Evolutionary conservation across 2,329 filamentous ascomycete species (phyloP).

Genomic region (Zopfia rhizophila): DNA sequence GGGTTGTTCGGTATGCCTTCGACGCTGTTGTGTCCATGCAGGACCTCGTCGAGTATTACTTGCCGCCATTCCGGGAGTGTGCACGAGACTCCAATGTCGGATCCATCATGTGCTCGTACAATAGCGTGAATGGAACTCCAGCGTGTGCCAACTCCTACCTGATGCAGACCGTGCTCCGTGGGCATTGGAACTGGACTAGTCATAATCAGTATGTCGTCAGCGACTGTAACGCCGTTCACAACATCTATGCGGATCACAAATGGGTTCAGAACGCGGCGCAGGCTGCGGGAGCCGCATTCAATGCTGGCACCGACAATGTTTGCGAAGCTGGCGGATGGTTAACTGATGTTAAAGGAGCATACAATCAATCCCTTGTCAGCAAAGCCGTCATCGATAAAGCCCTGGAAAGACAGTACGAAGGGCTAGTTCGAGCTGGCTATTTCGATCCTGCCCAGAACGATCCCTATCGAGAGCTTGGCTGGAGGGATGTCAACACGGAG

Average conservation of each 20-base stretch:
- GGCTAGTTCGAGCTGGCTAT: constrained; percentile 65
- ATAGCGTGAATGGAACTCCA: constrained; percentile 73
- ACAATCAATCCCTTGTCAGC: constrained; percentile 9
- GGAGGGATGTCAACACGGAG: constrained; percentile 66
- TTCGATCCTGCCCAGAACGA: constrained; percentile 54
- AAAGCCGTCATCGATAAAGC: constrained; percentile 56
- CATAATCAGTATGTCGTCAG: constrained; percentile 64
- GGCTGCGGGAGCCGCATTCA: constrained; percentile 37
- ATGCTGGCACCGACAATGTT: constrained; percentile 30
- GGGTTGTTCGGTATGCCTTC: constrained; percentile 57
- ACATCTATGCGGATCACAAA: constrained; percentile 65
- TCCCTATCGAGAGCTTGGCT: constrained; percentile 62
- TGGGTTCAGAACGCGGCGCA: constrained; percentile 42
- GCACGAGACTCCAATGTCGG: constrained; percentile 58
- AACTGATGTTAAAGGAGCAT: constrained; percentile 17
- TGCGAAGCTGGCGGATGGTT: constrained; percentile 14
- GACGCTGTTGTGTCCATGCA: constrained; percentile 68
- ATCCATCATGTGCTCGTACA: constrained; percentile 66
- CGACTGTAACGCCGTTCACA: constrained; percentile 72
- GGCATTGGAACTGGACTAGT: constrained; percentile 72
- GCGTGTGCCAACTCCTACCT: constrained; percentile 72
- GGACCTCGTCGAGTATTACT: constrained; percentile 75
- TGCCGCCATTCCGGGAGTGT: constrained; percentile 70
- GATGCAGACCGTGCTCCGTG: constrained; percentile 70
- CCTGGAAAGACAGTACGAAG: constrained; percentile 64